Conservation (phyloP, 495 filamentous ascomycete genomes). For the Penicillium ucsense region DNA sequence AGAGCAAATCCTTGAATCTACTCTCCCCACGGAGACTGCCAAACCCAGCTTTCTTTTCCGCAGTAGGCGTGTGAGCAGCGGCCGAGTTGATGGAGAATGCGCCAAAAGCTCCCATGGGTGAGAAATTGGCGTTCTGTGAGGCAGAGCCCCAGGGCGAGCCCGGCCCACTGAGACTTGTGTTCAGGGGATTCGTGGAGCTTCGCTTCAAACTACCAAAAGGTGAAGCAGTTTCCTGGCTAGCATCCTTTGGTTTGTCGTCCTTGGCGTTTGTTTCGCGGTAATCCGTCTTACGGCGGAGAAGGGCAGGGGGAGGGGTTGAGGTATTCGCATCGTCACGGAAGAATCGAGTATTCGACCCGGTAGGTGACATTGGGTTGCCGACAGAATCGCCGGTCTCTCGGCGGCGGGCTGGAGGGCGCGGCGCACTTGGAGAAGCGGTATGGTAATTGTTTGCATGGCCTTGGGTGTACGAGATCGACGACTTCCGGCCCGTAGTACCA, state of each 20-base stretch:
- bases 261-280: constrained; percentile 41
- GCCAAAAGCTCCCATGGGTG: constrained; percentile 79
- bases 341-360: constrained; percentile 39
- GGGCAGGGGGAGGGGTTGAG: constrained; percentile 52
- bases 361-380: constrained; percentile 49
- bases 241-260: constrained; percentile 38
- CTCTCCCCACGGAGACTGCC: constrained; percentile 66
- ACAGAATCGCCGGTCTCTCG: constrained; percentile 78
- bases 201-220: constrained; percentile 59
- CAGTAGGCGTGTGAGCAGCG: constrained; percentile 38
- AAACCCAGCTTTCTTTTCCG: constrained; percentile 61
- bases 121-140: constrained; percentile 48
- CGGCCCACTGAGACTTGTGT: constrained; percentile 38
- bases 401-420: constrained; percentile 63
- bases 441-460: constrained; percentile 34
- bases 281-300: constrained; percentile 69
- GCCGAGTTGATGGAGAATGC: constrained; percentile 59
- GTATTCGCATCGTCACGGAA: constrained; percentile 50
- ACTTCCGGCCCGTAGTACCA: constrained; percentile 56
- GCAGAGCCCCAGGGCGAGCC: constrained; percentile 61
- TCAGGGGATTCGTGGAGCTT: constrained; percentile 56
- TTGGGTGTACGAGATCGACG: constrained; percentile 58
- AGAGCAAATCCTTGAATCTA: constrained; percentile 73
- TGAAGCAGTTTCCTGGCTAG: constrained; percentile 31
- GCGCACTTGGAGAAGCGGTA: constrained; percentile 49